phyloP scores from a whole-genome alignment of 305 asterid genomes.

The Rubia peregrina region DNA sequence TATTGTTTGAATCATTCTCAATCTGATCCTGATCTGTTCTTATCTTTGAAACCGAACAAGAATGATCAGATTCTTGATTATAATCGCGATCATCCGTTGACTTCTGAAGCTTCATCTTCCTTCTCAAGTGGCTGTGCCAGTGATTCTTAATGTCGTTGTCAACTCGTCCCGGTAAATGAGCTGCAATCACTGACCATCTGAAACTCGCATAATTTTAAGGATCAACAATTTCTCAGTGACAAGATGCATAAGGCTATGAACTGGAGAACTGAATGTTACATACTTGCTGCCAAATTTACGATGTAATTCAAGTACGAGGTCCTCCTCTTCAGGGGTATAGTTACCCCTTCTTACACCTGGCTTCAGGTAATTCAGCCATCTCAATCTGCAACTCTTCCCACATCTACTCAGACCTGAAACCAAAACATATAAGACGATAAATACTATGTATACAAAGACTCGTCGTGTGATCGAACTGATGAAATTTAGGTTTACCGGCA shows the following conservation, averaged over 20 bases:
- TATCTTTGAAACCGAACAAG: not conserved
- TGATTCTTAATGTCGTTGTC: slow-evolving; percentile 56
- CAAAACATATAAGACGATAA: no score
- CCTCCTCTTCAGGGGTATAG: slow-evolving; percentile 35
- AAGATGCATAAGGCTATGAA: not conserved
- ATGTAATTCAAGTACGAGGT: slow-evolving; percentile 31
- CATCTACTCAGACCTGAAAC: slow-evolving; percentile 42
- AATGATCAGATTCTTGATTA: not conserved
- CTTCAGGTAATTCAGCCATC: slow-evolving; percentile 51
- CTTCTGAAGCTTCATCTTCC: slow-evolving; percentile 5
- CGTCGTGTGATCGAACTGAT: not conserved
- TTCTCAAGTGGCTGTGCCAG: slow-evolving; percentile 46
- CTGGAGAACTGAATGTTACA: not conserved
- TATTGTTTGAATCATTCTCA: no score
- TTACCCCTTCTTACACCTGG: slow-evolving; percentile 37
- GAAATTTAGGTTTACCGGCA: slow-evolving; percentile 28
- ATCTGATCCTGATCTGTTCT: not conserved
- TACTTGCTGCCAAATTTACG: slow-evolving; percentile 39
- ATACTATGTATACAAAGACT: no score
- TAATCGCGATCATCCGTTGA: not conserved
- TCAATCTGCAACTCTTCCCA: slow-evolving; percentile 49
- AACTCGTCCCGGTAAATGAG: slow-evolving; percentile 35
- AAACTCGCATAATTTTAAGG: not conserved
- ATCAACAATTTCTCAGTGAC: not conserved
- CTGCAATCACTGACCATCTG: slow-evolving; percentile 59